phyloP scores from a whole-genome alignment of 352 stramenopile genomes.

The Phytophthora capsici region DNA sequence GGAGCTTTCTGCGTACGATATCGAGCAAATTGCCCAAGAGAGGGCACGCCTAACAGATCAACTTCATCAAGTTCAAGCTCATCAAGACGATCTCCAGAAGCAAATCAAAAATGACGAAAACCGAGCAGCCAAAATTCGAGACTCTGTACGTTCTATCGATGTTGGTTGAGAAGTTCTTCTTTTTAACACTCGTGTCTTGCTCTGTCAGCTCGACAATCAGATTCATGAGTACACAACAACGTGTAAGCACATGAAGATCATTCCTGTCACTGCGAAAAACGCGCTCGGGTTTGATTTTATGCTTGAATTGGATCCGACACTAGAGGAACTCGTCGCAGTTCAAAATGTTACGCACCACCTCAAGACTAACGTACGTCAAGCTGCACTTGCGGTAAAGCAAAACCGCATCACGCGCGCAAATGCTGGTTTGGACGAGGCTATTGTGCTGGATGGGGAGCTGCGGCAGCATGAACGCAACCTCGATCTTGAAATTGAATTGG shows the following conservation, averaged over 20 bases:
- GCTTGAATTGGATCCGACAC: conserved; percentile 70
- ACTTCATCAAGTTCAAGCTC: conserved; percentile 65
- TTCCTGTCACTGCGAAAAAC: conserved; percentile 88
- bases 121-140: conserved; percentile 66
- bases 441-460: conserved; percentile 63
- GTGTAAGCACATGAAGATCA: conserved; percentile 84
- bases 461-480: conserved; percentile 59
- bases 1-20: conserved; percentile 79
- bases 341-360: conserved; percentile 65
- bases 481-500: conserved; percentile 57
- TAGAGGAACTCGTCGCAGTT: conserved; percentile 65
- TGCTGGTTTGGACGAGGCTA: conserved; percentile 60
- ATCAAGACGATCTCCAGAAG: conserved; percentile 64
- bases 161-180: neutral
- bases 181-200: conserved; percentile 7
- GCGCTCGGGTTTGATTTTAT: conserved; percentile 74
- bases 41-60: conserved; percentile 76
- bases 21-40: conserved; percentile 77
- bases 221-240: conserved; percentile 86
- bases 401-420: conserved; percentile 63
- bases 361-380: conserved; percentile 64
- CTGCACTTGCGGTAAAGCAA: conserved; percentile 67
- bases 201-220: conserved; percentile 54
- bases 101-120: conserved; percentile 75
- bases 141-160: conserved; percentile 50